These are phyloP conservation scores for Apophysomyces trapeziformis DNA, from an alignment of 371 early-diverging fungal species.

Conservation along the genomic window DNA sequence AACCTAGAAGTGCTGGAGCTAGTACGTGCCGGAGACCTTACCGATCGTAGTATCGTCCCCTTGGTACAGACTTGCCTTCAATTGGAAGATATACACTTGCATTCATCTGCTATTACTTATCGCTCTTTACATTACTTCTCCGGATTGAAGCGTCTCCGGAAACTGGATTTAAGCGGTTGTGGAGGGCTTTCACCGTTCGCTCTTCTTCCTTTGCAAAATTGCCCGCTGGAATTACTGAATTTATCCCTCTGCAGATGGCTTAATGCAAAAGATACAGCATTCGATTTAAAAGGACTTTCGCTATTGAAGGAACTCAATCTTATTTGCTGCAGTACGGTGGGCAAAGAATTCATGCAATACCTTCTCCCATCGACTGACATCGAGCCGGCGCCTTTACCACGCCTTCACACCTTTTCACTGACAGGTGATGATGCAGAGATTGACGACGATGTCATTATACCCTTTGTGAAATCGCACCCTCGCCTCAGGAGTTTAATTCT, in stretches of 20 bases:
- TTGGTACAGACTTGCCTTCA: conserved; percentile 31
- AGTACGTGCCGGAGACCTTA: conserved; percentile 30
- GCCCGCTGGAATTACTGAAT: conserved; percentile 41
- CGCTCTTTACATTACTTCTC: conserved; percentile 39
- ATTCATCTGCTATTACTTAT: conserved; percentile 33
- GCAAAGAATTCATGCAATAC: not conserved
- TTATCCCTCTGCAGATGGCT: conserved; percentile 49
- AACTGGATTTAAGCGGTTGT: conserved; percentile 37
- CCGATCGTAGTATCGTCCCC: conserved; percentile 39
- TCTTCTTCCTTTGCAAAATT: conserved; percentile 38
- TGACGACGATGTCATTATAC: conserved; percentile 36
- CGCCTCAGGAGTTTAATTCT: conserved; percentile 32
- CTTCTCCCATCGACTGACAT: conserved; percentile 9
- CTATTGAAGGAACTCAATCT: conserved; percentile 39
- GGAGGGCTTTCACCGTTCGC: conserved; percentile 29
- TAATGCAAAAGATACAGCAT: conserved; percentile 43
- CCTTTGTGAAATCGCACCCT: conserved; percentile 39
- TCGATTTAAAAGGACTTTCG: conserved; percentile 34
- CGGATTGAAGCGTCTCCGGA: conserved; percentile 27
- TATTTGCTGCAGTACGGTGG: conserved; percentile 33
- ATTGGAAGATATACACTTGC: conserved; percentile 34
- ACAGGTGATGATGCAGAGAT: conserved; percentile 35
- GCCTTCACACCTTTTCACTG: conserved; percentile 39
- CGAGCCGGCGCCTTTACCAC: conserved; percentile 17
- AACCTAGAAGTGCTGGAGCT: conserved; percentile 39